Evolutionary conservation across 441 rosid species (phyloP).

Genomic region (Eruca vesicaria): DNA sequence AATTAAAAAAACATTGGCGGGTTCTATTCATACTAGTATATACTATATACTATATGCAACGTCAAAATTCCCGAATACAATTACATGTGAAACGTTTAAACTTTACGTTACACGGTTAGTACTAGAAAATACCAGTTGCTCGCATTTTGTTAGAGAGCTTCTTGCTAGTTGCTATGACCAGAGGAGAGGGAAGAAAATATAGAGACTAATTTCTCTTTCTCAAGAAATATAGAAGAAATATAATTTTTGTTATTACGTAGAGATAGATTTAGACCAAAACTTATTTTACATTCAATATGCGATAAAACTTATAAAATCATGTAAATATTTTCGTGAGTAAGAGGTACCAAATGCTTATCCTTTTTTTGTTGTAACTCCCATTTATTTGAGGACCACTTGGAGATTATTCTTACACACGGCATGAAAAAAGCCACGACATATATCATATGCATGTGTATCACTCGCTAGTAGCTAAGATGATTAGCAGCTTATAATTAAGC

Average conservation of each 20-base stretch:
- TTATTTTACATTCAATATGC: neutral
- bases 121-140: neutral
- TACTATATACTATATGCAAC: neutral
- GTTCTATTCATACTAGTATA: neutral
- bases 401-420: slow-evolving; percentile 7
- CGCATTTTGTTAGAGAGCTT: neutral
- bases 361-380: neutral
- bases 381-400: neutral
- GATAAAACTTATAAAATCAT: neutral
- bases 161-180: neutral
- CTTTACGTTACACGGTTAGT: neutral
- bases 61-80: neutral
- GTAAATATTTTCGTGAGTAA: neutral
- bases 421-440: neutral
- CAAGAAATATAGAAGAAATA: neutral
- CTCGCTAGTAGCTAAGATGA: neutral
- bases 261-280: neutral
- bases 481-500: neutral
- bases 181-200: neutral
- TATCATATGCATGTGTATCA: neutral
- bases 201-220: neutral
- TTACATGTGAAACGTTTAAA: neutral
- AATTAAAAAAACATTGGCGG: neutral
- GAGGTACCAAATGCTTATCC: neutral
- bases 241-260: neutral